These are phyloP conservation scores for Zymoseptoria pseudotritici DNA, from an alignment of 2,329 filamentous ascomycete species.

Conservation along the genomic window DNA sequence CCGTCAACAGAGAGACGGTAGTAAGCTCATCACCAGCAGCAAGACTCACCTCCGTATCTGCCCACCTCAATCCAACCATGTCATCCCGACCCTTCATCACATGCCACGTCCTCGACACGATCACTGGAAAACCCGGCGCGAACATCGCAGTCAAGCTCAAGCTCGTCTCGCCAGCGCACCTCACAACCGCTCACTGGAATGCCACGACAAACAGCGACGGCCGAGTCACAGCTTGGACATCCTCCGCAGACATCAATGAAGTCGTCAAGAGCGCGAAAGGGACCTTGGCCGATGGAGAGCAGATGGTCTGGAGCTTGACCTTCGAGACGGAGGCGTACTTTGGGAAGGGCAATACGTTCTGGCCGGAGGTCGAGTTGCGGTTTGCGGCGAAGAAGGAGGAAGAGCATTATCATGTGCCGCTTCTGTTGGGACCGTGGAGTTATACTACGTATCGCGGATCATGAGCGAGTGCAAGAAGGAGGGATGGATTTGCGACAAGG, in stretches of 20 bases:
- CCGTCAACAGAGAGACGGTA: background rate
- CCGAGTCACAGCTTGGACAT: constrained; percentile 62
- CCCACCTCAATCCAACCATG: constrained; percentile 14
- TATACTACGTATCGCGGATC: constrained; percentile 78
- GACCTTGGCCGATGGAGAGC: constrained; percentile 26
- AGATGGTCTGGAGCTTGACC: constrained; percentile 58
- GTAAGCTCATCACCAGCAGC: background rate
- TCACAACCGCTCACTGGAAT: constrained; percentile 46
- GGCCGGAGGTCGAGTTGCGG: constrained; percentile 49
- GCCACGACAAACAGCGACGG: constrained; percentile 70
- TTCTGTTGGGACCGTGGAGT: constrained; percentile 69
- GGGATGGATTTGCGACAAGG: background rate
- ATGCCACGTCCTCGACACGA: constrained; percentile 80
- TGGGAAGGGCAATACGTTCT: constrained; percentile 51
- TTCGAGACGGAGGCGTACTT: constrained; percentile 71
- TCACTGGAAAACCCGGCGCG: constrained; percentile 60
- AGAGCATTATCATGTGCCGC: constrained; percentile 72
- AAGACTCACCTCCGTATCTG: constrained; percentile 8
- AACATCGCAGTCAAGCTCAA: constrained; percentile 61
- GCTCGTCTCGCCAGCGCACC: constrained; percentile 30
- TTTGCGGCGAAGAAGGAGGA: constrained; percentile 41
- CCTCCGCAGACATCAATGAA: constrained; percentile 33
- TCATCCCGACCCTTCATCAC: constrained; percentile 55
- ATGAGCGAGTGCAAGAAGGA: constrained; percentile 32
- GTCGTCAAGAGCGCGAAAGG: constrained; percentile 31